Percentiles rank a stretch among this genome's conserved stretches.
Evolutionary conservation across 176 grass and related monocot species (phyloP).

Genomic region (Avena insularis): DNA sequence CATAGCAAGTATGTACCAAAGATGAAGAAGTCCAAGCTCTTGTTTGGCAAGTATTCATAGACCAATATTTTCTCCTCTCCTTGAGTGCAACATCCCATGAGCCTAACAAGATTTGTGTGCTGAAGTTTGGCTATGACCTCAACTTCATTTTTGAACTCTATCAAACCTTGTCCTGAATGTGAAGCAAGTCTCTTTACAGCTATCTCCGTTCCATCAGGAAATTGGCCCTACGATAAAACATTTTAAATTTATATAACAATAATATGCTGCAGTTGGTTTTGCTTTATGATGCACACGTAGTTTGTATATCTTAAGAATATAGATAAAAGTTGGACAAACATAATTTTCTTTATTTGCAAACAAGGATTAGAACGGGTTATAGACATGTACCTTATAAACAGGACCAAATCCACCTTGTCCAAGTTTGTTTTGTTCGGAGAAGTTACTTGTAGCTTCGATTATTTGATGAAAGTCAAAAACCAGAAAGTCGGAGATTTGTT

Average conservation of each 20-base stretch:
- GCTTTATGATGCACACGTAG: background rate
- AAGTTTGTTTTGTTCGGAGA: background rate
- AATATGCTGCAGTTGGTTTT: background rate
- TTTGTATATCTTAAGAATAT: too few relatives aligned
- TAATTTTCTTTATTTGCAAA: background rate
- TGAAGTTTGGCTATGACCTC: conserved; percentile 9
- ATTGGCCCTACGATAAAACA: background rate
- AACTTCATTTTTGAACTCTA: conserved; percentile 17
- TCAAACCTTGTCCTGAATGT: background rate
- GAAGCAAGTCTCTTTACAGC: background rate
- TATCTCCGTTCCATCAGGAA: background rate
- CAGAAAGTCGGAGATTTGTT: background rate
- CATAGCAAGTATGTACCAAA: background rate
- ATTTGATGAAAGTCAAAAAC: background rate
- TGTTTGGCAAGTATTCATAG: conserved; percentile 72
- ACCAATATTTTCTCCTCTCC: conserved; percentile 62
- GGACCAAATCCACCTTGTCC: background rate
- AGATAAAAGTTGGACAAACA: too few relatives aligned
- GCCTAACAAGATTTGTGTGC: background rate
- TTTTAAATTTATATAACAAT: background rate
- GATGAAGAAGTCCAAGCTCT: conserved; percentile 57
- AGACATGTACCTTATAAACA: background rate
- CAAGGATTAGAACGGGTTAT: background rate
- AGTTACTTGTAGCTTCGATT: background rate
- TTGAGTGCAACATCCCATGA: conserved; percentile 37